phyloP scores from a whole-genome alignment of 345 rosid species.

The Melaleuca quinquenervia region DNA sequence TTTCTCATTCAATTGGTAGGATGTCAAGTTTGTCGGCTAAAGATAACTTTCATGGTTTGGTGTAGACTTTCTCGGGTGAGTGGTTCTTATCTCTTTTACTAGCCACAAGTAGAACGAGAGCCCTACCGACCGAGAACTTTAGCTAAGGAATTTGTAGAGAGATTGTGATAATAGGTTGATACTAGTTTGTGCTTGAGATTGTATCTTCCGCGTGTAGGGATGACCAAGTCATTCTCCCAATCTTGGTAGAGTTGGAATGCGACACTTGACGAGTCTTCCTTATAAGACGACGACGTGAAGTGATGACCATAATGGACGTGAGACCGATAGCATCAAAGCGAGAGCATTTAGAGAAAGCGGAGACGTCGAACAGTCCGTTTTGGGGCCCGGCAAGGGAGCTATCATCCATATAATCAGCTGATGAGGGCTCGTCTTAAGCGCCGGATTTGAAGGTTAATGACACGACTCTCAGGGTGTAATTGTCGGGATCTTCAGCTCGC shows the following conservation, averaged over 20 bases:
- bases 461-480: neutral
- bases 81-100: neutral
- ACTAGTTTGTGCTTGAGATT: neutral
- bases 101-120: neutral
- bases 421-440: neutral
- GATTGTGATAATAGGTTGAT: no score
- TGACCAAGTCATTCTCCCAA: neutral
- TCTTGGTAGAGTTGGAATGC: neutral
- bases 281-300: neutral
- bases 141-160: neutral
- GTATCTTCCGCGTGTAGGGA: neutral
- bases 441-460: neutral
- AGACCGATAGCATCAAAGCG: neutral
- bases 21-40: no score
- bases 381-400: neutral
- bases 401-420: neutral
- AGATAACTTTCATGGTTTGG: no score
- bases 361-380: no score
- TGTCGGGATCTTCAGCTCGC: neutral
- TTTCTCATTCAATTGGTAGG: no score
- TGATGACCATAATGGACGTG: neutral
- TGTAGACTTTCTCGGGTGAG: no score
- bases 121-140: accelerated
- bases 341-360: neutral
- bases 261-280: neutral